Percentiles rank a stretch among this genome's conserved stretches.
phyloP scores from a whole-genome alignment of 257 asterid species.

The Solanum gracilifrons region DNA sequence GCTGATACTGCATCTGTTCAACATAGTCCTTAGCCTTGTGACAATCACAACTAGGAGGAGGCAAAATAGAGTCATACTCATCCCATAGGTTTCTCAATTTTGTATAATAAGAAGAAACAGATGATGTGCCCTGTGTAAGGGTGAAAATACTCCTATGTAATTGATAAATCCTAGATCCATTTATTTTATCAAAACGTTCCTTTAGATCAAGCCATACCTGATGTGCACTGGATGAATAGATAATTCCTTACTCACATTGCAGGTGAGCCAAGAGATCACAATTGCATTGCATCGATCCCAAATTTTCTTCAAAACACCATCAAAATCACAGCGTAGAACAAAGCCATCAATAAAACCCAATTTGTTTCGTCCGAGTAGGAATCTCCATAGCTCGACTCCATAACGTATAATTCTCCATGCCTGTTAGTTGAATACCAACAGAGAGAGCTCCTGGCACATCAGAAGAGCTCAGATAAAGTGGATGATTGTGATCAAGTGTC shows the following conservation, averaged over 20 bases:
- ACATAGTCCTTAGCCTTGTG: not conserved
- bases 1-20: not conserved
- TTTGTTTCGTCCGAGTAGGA: not conserved
- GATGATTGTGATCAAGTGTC: not conserved
- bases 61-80: not conserved
- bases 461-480: not conserved
- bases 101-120: not conserved
- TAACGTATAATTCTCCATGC: not conserved
- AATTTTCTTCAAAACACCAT: not conserved
- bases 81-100: not conserved
- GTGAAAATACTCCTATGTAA: not conserved
- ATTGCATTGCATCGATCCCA: not conserved
- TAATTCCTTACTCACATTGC: not conserved
- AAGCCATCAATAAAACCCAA: not conserved
- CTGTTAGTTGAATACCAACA: not conserved
- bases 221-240: not conserved
- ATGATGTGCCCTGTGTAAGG: not conserved
- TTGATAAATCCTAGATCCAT: not conserved
- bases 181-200: not conserved
- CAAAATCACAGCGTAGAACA: not conserved
- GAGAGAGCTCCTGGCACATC: not conserved
- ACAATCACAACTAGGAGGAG: not conserved
- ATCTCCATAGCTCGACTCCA: not conserved
- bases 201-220: not conserved
- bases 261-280: not conserved